Evolutionary conservation across 2,329 filamentous ascomycete genomes (phyloP).

Genomic region (Knufia fluminis): DNA sequence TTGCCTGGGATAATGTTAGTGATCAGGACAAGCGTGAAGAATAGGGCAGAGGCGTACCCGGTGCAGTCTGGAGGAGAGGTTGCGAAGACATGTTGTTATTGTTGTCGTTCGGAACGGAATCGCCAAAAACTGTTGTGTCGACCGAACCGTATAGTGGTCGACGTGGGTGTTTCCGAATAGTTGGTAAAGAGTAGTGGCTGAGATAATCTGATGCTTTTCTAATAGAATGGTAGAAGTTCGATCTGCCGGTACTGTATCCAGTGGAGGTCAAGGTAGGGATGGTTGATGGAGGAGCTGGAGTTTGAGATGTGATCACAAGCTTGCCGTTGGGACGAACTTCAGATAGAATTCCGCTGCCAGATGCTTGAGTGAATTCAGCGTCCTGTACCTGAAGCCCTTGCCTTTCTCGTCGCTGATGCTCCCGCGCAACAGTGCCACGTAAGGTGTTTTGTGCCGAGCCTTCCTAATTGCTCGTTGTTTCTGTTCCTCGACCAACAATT

Average conservation of each 20-base stretch:
- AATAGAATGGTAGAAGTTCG: background rate
- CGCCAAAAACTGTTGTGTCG: background rate
- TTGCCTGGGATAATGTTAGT: constrained; percentile 56
- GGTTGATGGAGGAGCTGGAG: background rate
- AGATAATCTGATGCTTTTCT: background rate
- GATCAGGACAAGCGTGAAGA: constrained; percentile 10
- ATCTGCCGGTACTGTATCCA: background rate
- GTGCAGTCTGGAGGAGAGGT: constrained; percentile 87
- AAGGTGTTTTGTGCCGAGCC: background rate
- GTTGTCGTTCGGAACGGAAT: background rate
- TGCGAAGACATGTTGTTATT: constrained; percentile 79
- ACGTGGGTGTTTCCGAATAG: background rate
- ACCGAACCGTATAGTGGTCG: background rate
- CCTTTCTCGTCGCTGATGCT: background rate
- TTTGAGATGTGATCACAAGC: constrained; percentile 9
- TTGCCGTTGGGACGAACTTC: constrained; percentile 11
- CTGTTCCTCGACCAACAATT: background rate
- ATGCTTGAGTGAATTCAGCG: background rate
- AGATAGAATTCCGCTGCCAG: background rate
- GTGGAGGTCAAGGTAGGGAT: background rate
- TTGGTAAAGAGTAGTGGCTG: background rate
- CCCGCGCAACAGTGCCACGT: background rate
- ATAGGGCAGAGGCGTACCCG: constrained; percentile 55
- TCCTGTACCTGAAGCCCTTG: background rate
- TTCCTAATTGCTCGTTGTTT: background rate